Conservation (phyloP, 163 green algal species). For the Smithsoniella earleae region DNA sequence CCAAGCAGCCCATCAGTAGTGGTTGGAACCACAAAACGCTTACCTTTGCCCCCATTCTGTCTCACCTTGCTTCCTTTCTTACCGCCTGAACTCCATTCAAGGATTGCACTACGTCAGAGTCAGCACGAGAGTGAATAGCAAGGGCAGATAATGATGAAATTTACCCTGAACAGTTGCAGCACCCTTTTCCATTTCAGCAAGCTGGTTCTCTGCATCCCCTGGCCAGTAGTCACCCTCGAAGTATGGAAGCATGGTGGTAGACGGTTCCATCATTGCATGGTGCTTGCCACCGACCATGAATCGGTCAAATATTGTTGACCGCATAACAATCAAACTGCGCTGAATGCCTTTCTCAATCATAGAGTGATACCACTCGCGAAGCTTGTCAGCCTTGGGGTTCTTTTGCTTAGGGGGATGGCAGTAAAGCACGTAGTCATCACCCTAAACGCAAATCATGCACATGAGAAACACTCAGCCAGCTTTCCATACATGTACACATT, state of each 20-base stretch:
- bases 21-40: conserved; percentile 52
- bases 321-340: conserved; percentile 61
- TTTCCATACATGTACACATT: too few species aligned
- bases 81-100: background rate
- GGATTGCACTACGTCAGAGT: background rate
- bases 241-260: conserved; percentile 75
- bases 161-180: background rate
- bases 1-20: conserved; percentile 66
- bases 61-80: conserved; percentile 23
- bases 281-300: conserved; percentile 83
- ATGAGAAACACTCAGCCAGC: too few species aligned
- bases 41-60: conserved; percentile 52
- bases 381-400: conserved; percentile 75
- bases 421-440: conserved; percentile 99
- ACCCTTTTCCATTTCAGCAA: conserved; percentile 51
- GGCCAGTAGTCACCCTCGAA: conserved; percentile 98
- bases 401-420: conserved; percentile 89
- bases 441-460: conserved; percentile 50
- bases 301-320: conserved; percentile 90
- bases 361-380: conserved; percentile 71
- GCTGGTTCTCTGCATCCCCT: conserved; percentile 70
- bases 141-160: background rate
- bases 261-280: conserved; percentile 54
- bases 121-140: background rate
- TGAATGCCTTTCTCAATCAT: conserved; percentile 36